Base-by-base conservation (phyloP, 352 stramenopile species). In the Elongisporangium prolatum region DNA sequence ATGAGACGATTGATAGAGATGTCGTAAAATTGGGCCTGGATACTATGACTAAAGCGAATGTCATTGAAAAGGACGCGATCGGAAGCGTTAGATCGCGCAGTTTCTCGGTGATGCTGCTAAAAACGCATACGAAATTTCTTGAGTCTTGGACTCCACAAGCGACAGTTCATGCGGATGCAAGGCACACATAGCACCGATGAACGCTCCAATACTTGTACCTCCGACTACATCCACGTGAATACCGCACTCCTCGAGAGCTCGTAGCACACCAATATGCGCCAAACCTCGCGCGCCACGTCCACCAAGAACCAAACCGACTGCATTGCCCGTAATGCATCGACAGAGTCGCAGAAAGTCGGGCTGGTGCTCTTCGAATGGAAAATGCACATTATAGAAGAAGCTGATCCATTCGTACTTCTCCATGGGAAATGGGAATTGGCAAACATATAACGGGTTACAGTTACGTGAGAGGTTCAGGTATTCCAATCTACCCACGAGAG, bases 181-280 rank as follows among this genome's bases (percentile, higher is more conserved):
- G 1, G 86, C 83, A 25, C 92, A 96, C 34, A 91, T 69, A 0
- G 77, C 88, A 4, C 83, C 88, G 54, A 96, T 91, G 34, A 93
- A 94, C 1, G 88, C 86, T 37, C 88, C 88, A 54, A 93, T 93
- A 37, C 86, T 95, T 6, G 93, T 98, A 8, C 96, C 96, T 20
- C 89, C 96, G 52, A 98, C 86, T 5, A 98, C 84, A 65, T 99
- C 96, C 0, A 98, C 80, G 24, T 96, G 89, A 14, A 98, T 83
- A 0, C 91, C 91, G 24, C 84, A 93, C 59, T 98, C 93, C 50
- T 98, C 80, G 22, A 99, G 72, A 3, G 92, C 94, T 28, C 80
- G 81, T 11, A 98, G 73, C 0, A 99, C 89, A 11, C 95, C 93
- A 54, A 99, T 84, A 74, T 99, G 96, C 6, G 93, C 92, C 4